These are phyloP conservation scores for Chalaropsis thielavioides DNA, from an alignment of 2,329 filamentous ascomycete species.

Conservation along the genomic window DNA sequence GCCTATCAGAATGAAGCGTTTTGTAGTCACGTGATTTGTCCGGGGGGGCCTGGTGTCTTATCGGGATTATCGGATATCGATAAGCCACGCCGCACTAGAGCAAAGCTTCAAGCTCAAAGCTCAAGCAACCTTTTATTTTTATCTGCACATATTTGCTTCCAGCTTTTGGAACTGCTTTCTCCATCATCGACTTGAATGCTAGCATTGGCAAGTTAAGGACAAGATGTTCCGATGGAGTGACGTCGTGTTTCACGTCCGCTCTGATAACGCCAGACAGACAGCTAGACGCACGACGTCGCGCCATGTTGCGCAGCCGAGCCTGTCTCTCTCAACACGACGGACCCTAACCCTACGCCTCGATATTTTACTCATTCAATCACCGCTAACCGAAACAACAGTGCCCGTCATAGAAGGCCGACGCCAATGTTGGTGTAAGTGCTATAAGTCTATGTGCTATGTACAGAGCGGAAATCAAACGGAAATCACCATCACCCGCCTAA, in stretches of 20 bases:
- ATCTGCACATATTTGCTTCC: not conserved
- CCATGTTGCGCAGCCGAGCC: too few species aligned
- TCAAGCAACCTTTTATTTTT: not conserved
- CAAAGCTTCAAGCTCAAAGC: too few species aligned
- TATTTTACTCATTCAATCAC: too few species aligned
- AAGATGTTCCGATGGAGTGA: too few species aligned
- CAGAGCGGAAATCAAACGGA: not conserved
- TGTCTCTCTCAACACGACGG: too few species aligned
- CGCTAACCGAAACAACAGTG: too few species aligned
- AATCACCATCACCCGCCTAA: conserved; percentile 5
- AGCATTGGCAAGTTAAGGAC: too few species aligned
- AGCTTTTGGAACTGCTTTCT: not conserved
- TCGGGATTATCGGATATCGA: not conserved
- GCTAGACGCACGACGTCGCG: too few species aligned
- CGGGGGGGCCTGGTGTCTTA: not conserved
- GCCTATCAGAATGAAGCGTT: not conserved
- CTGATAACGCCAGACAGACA: too few species aligned
- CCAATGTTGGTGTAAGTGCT: not conserved
- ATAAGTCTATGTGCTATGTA: not conserved
- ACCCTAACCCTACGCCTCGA: too few species aligned
- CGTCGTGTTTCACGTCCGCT: too few species aligned
- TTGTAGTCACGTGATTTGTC: not conserved
- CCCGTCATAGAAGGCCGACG: not conserved
- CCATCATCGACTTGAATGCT: too few species aligned
- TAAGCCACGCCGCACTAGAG: not conserved